Percentiles rank a stretch among this genome's conserved stretches.
Conservation (phyloP, 495 filamentous ascomycete species). For the Penicillium tannophilum region DNA sequence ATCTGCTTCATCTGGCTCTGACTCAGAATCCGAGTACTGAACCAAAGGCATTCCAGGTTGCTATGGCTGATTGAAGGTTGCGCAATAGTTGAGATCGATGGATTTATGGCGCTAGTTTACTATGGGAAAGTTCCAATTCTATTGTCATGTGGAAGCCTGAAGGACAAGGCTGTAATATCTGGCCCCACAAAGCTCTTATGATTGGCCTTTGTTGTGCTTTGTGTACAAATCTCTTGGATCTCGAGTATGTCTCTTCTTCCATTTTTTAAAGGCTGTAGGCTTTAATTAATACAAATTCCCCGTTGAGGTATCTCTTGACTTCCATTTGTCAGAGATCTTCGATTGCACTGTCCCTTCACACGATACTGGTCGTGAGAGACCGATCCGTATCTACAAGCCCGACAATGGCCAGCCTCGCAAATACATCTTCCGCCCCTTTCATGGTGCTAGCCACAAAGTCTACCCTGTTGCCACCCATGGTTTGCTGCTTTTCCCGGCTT, state of each 20-base stretch:
- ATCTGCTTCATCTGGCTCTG: slow-evolving; percentile 54
- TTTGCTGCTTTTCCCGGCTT: not conserved
- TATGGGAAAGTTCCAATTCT: not conserved
- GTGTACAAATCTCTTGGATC: too few species aligned
- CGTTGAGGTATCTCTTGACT: too few species aligned
- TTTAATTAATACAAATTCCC: too few species aligned
- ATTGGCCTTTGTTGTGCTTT: not conserved
- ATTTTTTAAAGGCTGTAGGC: too few species aligned
- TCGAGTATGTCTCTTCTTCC: too few species aligned
- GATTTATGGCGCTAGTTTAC: not conserved
- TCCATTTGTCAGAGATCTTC: not conserved
- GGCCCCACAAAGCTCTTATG: too few species aligned
- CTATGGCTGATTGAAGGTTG: not conserved
- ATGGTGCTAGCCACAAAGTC: not conserved
- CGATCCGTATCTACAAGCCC: slow-evolving; percentile 51
- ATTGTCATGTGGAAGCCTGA: too few species aligned
- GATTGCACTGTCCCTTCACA: slow-evolving; percentile 45
- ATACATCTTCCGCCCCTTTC: slow-evolving; percentile 34
- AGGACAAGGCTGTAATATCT: too few species aligned
- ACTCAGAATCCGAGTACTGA: slow-evolving; percentile 73
- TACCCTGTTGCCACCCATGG: not conserved
- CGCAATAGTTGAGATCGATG: not conserved
- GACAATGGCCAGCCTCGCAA: slow-evolving; percentile 38
- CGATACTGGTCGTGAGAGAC: slow-evolving; percentile 47
- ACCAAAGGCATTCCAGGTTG: slow-evolving; percentile 59